Percentiles rank a stretch among this genome's conserved stretches.
phyloP scores from a whole-genome alignment of 2,329 filamentous ascomycete species.

The Colletotrichum spaethianum region DNA sequence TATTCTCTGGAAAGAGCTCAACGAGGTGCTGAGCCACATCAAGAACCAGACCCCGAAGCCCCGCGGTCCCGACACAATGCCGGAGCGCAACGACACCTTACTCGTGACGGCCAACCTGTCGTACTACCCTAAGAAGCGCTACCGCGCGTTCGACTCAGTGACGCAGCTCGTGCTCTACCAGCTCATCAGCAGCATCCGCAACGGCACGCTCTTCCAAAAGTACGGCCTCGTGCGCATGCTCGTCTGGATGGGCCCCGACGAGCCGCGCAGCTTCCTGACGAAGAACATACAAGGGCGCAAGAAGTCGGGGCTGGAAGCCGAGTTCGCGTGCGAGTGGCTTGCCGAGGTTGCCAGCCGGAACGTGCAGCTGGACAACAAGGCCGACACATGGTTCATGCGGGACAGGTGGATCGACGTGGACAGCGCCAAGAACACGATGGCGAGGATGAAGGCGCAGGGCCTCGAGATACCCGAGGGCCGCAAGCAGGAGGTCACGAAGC shows the following conservation, averaged over 20 bases:
- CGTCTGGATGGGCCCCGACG: slow-evolving; percentile 76
- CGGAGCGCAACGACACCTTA: slow-evolving; percentile 77
- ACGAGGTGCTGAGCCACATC: slow-evolving; percentile 66
- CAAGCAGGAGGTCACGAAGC: slow-evolving; percentile 51
- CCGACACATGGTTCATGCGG: slow-evolving; percentile 51
- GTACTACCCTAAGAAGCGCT: slow-evolving; percentile 65
- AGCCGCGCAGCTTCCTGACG: slow-evolving; percentile 73
- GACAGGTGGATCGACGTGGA: slow-evolving; percentile 64
- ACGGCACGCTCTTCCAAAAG: slow-evolving; percentile 74
- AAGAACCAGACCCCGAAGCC: slow-evolving; percentile 66
- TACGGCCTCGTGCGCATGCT: slow-evolving; percentile 88
- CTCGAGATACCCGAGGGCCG: slow-evolving; percentile 62
- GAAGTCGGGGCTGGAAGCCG: slow-evolving; percentile 71
- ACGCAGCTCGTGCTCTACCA: slow-evolving; percentile 72
- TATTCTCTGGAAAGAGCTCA: slow-evolving; percentile 73
- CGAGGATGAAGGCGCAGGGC: slow-evolving; percentile 62
- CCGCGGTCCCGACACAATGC: slow-evolving; percentile 54
- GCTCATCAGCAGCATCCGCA: slow-evolving; percentile 71
- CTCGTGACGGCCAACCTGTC: slow-evolving; percentile 80
- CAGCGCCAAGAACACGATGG: slow-evolving; percentile 56
- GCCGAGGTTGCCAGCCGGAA: slow-evolving; percentile 69
- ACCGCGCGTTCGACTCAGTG: slow-evolving; percentile 68
- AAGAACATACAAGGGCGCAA: slow-evolving; percentile 68
- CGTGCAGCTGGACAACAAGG: slow-evolving; percentile 25
- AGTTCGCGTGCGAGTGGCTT: slow-evolving; percentile 72